A percentile compares a stretch with the other conserved stretches of the same genome.
Evolutionary conservation across 495 filamentous ascomycete species (phyloP).

Genomic region (Copromyces sp.): DNA sequence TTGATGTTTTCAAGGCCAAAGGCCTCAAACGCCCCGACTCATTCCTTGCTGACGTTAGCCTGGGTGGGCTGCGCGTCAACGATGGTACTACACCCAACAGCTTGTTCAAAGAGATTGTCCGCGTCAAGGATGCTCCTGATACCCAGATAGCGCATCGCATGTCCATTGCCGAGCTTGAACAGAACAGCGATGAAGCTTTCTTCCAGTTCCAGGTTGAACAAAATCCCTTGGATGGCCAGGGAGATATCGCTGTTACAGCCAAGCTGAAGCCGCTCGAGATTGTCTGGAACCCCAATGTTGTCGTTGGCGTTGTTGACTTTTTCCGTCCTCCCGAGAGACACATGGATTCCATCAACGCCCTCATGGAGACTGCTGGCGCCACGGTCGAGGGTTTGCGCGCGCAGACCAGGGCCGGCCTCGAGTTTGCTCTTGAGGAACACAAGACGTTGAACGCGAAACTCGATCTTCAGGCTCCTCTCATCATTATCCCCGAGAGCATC

Average conservation of each 20-base stretch:
- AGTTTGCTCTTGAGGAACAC: conserved; percentile 93
- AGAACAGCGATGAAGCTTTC: conserved; percentile 57
- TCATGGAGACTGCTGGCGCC: conserved; percentile 89
- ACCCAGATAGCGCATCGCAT: conserved; percentile 35
- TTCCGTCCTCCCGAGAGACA: conserved; percentile 93
- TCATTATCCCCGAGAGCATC: conserved; percentile 91
- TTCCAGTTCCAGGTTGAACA: conserved; percentile 90
- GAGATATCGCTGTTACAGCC: conserved; percentile 78
- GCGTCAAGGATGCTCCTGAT: conserved; percentile 74
- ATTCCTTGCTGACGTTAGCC: conserved; percentile 73
- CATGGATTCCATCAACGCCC: conserved; percentile 93
- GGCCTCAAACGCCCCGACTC: conserved; percentile 83
- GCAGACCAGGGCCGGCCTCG: conserved; percentile 88
- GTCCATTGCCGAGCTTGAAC: conserved; percentile 55
- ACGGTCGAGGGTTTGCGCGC: conserved; percentile 90
- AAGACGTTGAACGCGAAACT: conserved; percentile 95
- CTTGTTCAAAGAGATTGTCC: conserved; percentile 86
- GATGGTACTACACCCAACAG: conserved; percentile 89
- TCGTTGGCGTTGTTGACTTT: conserved; percentile 83
- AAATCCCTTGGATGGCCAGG: conserved; percentile 84
- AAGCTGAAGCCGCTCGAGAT: conserved; percentile 94
- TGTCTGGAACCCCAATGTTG: conserved; percentile 88
- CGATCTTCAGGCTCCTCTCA: conserved; percentile 89
- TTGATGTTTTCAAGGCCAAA: conserved; percentile 86
- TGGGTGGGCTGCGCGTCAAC: conserved; percentile 87